A percentile compares a stretch with the other conserved stretches of the same genome.
Conservation (phyloP, 306 rosid species). For the Mimosa pudica region DNA sequence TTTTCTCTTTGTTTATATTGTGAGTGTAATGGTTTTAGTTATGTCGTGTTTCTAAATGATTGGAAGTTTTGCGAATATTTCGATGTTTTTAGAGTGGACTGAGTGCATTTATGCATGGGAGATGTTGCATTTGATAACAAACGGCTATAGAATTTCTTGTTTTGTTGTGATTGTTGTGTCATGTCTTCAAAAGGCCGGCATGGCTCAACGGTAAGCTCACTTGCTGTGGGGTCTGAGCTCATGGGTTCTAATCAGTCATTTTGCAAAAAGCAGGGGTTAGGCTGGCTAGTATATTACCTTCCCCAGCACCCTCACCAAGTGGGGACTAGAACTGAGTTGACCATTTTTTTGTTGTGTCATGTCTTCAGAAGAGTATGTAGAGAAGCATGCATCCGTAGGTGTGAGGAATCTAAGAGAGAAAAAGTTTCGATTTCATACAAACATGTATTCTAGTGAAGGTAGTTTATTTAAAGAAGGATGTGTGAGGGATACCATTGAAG, state of each 20-base stretch:
- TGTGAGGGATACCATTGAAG: not conserved
- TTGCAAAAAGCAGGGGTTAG: too few species aligned
- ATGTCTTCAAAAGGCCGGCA: not conserved
- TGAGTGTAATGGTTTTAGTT: not conserved
- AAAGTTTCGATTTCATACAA: not conserved
- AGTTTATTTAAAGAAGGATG: not conserved
- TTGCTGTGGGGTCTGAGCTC: too few species aligned
- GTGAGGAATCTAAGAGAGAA: not conserved
- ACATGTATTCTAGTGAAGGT: not conserved
- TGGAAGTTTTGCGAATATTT: constrained; percentile 19
- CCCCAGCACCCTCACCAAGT: too few species aligned
- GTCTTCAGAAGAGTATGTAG: not conserved
- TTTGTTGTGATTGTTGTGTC: constrained; percentile 5
- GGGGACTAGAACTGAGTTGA: too few species aligned
- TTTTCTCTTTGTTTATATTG: constrained; percentile 11
- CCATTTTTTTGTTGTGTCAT: not conserved
- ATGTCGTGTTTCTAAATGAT: constrained; percentile 6
- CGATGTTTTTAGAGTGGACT: constrained; percentile 13
- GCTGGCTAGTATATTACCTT: too few species aligned
- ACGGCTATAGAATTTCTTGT: constrained; percentile 21
- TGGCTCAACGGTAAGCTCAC: too few species aligned
- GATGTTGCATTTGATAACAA: constrained; percentile 14
- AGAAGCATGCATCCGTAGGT: not conserved
- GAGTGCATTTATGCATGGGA: constrained; percentile 18
- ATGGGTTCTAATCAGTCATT: too few species aligned